Conservation (phyloP, 495 filamentous ascomycete species). For the Tuber umbilicatum region DNA sequence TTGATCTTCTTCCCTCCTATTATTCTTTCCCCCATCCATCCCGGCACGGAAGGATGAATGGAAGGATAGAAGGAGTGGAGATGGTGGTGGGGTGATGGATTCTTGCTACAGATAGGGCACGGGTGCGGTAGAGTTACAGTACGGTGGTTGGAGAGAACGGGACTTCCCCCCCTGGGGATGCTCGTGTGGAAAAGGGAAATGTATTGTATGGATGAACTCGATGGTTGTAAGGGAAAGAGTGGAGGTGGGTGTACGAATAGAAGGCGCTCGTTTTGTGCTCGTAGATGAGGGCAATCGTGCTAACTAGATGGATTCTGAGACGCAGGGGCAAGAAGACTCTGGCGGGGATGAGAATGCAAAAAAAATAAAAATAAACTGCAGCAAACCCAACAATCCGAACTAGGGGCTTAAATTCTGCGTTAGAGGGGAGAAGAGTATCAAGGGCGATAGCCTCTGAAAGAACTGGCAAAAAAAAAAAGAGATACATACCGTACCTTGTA, state of each 20-base stretch:
- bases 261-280: neutral
- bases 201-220: neutral
- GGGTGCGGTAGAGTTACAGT: neutral
- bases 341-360: neutral
- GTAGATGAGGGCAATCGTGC: neutral
- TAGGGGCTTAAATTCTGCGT: neutral
- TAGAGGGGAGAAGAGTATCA: neutral
- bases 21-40: neutral
- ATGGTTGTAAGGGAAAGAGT: neutral
- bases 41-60: neutral
- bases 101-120: neutral
- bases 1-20: neutral
- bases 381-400: neutral
- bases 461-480: neutral
- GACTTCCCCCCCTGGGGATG: neutral
- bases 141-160: neutral
- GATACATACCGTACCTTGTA: slow-evolving; percentile 2
- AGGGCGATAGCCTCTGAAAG: neutral
- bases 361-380: neutral
- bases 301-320: slow-evolving; percentile 2
- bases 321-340: neutral
- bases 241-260: neutral
- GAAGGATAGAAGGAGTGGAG: neutral
- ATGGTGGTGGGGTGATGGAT: neutral
- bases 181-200: neutral